These are phyloP conservation scores for Cladosporium oxysporum DNA, from an alignment of 2,329 filamentous ascomycete species.

Conservation along the genomic window DNA sequence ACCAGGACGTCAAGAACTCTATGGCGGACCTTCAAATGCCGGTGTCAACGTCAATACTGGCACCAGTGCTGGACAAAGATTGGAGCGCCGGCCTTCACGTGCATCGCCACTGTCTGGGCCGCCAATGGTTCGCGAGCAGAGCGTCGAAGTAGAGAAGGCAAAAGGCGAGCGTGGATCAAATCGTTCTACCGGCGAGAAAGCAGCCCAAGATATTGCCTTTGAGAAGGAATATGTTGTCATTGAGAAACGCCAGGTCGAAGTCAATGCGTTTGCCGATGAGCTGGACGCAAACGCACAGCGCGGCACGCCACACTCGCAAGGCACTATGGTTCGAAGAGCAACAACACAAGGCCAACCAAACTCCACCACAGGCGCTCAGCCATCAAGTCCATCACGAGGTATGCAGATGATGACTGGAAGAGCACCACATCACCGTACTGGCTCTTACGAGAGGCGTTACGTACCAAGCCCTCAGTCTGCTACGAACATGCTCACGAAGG, in stretches of 20 bases:
- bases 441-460: conserved; percentile 80
- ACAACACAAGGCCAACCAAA: conserved; percentile 75
- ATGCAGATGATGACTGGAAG: conserved; percentile 73
- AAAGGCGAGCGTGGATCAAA: conserved; percentile 31
- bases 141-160: conserved; percentile 25
- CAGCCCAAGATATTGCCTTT: conserved; percentile 83
- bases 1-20: conserved; percentile 43
- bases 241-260: conserved; percentile 91
- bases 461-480: conserved; percentile 72
- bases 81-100: conserved; percentile 64
- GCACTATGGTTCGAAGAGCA: conserved; percentile 70
- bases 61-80: conserved; percentile 30
- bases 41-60: background rate
- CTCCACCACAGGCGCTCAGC: conserved; percentile 67
- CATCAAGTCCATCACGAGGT: conserved; percentile 66
- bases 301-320: conserved; percentile 51
- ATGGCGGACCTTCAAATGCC: conserved; percentile 34
- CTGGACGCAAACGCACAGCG: conserved; percentile 74
- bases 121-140: conserved; percentile 51
- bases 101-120: conserved; percentile 40
- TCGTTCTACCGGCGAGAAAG: conserved; percentile 59
- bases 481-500: conserved; percentile 90
- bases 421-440: conserved; percentile 70
- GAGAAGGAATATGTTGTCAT: conserved; percentile 95
- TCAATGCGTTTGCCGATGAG: conserved; percentile 96